Base-by-base conservation (phyloP, 805 yeast species). In the Clavispora fructus region DNA sequence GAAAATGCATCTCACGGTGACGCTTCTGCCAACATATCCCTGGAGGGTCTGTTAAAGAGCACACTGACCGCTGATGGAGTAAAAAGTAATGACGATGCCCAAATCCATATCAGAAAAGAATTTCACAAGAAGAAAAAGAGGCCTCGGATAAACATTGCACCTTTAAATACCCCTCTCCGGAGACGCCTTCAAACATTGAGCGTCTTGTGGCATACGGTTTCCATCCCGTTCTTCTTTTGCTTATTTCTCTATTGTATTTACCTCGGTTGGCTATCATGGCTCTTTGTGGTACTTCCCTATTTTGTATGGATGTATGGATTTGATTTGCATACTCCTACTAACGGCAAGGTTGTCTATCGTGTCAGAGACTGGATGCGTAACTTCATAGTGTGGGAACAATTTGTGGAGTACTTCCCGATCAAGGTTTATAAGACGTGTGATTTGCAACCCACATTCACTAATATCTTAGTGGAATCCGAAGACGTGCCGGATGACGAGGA, bases 361-460 rank as follows among this genome's bases (percentile, higher is more conserved):
- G 71, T 75, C 38, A 81, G 86, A 3, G 62, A 65, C 1, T 72
- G 77, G 70, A 70, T 87, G 60, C 76, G 88, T 51, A 73, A 77
- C 28, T 57, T 79, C 31, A 56, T 67, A 7, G 52, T 87, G 16
- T 92, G 94, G 89, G 78, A 73, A 49, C 77, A 81, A 64, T 90
- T 85, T 61, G 82, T 83, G 39, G 68, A 74, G 40, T 94, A 89
- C 65, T 94, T 86, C 66, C 98, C 98, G 0, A 79, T 94, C 17
- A 64, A 63, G 0, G 67, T 90, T 11, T 85, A 81, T 63, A 86
- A 84, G 59, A 75, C 92, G 0, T 71, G 69, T 3, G 86, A 83
- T 13, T 67, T 91, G 44, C 77, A 77, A 50, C 97, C 97, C 2
- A 84, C 96, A 0, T 83, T 83, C 56, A 71, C 78, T 1, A 65